These are phyloP conservation scores for Reutealis trisperma DNA, from an alignment of 345 rosid genomes.

Conservation along the genomic window DNA sequence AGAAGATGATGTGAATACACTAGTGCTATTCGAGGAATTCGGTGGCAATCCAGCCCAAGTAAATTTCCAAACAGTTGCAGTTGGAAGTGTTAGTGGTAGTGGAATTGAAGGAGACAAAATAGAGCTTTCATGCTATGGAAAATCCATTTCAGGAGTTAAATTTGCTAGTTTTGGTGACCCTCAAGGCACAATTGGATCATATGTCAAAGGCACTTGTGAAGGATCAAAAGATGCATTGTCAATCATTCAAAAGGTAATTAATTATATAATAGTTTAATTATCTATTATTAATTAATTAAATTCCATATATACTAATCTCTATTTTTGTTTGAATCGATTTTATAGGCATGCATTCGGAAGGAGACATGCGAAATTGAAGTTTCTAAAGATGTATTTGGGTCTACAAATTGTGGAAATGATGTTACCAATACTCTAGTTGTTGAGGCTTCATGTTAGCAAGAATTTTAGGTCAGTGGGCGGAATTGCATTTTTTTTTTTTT, in stretches of 20 bases:
- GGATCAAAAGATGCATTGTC: neutral
- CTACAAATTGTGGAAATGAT: neutral
- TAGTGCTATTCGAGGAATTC: neutral
- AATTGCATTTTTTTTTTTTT: too few relatives aligned
- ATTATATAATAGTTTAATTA: neutral
- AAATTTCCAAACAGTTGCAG: neutral
- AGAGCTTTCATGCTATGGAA: neutral
- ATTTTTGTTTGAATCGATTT: neutral
- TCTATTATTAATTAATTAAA: neutral
- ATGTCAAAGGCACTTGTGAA: constrained; percentile 5
- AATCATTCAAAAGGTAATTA: neutral
- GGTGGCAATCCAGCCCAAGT: neutral
- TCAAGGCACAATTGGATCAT: neutral
- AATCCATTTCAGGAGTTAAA: neutral
- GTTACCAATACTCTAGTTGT: neutral
- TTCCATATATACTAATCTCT: too few relatives aligned
- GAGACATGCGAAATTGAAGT: constrained; percentile 5
- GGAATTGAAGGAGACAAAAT: neutral
- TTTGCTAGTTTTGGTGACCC: constrained; percentile 25
- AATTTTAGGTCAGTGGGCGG: too few relatives aligned
- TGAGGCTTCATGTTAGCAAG: neutral
- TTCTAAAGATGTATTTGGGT: constrained; percentile 5
- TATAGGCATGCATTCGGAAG: constrained; percentile 21
- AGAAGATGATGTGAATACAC: too few relatives aligned
- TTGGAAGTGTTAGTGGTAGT: neutral